These are phyloP conservation scores for Centaurea solstitialis DNA, from an alignment of 129 eudicot genomes.

Conservation along the genomic window DNA sequence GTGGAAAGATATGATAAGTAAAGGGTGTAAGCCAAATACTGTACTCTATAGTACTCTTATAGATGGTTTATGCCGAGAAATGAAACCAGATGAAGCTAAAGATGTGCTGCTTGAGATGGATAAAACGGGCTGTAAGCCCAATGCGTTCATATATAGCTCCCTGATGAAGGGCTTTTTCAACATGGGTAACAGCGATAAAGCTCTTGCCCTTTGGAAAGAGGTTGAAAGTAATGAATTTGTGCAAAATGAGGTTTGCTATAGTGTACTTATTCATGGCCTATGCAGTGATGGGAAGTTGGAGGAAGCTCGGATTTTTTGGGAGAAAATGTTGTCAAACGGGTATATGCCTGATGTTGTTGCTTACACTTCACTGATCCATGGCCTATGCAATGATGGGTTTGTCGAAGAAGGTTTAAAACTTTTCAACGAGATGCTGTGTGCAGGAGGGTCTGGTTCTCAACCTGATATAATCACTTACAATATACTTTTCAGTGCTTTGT, in stretches of 20 bases:
- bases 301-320: constrained; percentile 75
- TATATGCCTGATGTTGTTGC: constrained; percentile 71
- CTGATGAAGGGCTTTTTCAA: constrained; percentile 80
- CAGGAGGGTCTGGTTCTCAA: constrained; percentile 47
- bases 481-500: constrained; percentile 67
- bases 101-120: constrained; percentile 63
- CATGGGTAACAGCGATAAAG: constrained; percentile 56
- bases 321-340: constrained; percentile 62
- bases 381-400: constrained; percentile 66
- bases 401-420: constrained; percentile 73
- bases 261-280: constrained; percentile 73
- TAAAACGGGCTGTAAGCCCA: constrained; percentile 57
- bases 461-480: constrained; percentile 84
- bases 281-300: constrained; percentile 61
- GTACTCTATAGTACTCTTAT: constrained; percentile 74
- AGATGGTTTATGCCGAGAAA: constrained; percentile 77
- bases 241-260: constrained; percentile 63
- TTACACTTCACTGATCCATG: constrained; percentile 81
- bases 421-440: constrained; percentile 74
- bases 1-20: constrained; percentile 71
- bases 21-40: constrained; percentile 64
- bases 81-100: constrained; percentile 65
- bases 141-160: constrained; percentile 73
- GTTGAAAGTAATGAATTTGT: constrained; percentile 30
- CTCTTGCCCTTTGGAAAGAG: constrained; percentile 70